phyloP scores from a whole-genome alignment of 78 protist species.

The Guillardia theta region DNA sequence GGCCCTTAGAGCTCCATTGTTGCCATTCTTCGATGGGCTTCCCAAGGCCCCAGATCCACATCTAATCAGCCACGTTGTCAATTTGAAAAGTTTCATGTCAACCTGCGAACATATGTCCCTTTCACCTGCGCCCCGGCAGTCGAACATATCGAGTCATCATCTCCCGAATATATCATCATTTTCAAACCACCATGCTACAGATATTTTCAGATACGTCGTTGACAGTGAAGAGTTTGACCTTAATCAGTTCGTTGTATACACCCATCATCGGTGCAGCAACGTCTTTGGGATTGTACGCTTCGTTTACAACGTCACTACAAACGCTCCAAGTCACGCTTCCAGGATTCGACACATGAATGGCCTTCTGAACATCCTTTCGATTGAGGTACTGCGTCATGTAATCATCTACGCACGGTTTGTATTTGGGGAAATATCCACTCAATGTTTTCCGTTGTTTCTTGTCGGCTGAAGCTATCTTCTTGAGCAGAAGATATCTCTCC shows the following conservation, averaged over 20 bases:
- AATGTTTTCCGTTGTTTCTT: background rate
- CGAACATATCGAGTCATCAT: conserved; percentile 42
- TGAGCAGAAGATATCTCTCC: background rate
- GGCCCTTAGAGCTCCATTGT: conserved; percentile 9
- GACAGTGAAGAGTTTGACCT: no score
- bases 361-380: conserved; percentile 27
- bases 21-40: background rate
- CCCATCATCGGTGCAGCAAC: conserved; percentile 32
- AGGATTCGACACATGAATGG: conserved; percentile 30
- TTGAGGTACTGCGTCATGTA: background rate
- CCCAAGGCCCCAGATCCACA: conserved; percentile 39
- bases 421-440: background rate
- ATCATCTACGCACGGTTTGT: background rate
- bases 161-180: conserved; percentile 43
- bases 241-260: background rate
- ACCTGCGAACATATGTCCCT: no score
- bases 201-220: no score
- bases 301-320: background rate
- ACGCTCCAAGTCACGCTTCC: background rate
- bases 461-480: background rate
- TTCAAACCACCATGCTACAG: background rate
- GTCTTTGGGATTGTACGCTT: conserved; percentile 1
- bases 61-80: no score
- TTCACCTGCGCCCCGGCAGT: conserved; percentile 48
- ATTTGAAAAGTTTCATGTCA: no score